These are phyloP conservation scores for Telfairia occidentalis DNA, from an alignment of 331 rosid species.

Conservation along the genomic window DNA sequence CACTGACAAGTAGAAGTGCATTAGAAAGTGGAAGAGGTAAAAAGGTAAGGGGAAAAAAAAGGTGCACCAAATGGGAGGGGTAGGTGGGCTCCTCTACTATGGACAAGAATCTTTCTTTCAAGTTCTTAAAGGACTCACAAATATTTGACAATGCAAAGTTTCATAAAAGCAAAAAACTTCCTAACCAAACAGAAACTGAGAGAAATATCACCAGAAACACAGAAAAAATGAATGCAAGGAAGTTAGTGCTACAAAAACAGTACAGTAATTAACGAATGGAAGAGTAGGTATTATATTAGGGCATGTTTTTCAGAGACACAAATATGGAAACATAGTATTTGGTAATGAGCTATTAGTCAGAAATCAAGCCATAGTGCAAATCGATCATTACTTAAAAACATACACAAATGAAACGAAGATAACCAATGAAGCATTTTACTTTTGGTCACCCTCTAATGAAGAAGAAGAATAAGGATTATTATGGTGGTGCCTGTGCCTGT, in stretches of 20 bases:
- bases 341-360: constrained; percentile 5
- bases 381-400: constrained; percentile 26
- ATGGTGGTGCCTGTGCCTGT: constrained; percentile 44
- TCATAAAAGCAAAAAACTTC: background rate
- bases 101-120: background rate
- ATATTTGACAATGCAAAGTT: background rate
- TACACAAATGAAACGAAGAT: constrained; percentile 18
- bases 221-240: background rate
- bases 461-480: constrained; percentile 17
- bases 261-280: background rate
- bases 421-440: constrained; percentile 3
- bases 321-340: background rate
- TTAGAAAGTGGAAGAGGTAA: background rate
- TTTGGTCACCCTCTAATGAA: constrained; percentile 3
- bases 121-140: background rate
- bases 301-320: background rate
- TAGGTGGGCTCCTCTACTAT: background rate
- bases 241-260: background rate
- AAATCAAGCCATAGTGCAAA: background rate
- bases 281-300: background rate
- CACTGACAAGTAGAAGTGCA: background rate
- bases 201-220: background rate
- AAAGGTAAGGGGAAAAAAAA: background rate
- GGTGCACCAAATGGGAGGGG: background rate
- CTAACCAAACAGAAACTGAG: background rate